Evolutionary conservation across 2,329 filamentous ascomycete species (phyloP).

Genomic region (Diaporthe vexans): DNA sequence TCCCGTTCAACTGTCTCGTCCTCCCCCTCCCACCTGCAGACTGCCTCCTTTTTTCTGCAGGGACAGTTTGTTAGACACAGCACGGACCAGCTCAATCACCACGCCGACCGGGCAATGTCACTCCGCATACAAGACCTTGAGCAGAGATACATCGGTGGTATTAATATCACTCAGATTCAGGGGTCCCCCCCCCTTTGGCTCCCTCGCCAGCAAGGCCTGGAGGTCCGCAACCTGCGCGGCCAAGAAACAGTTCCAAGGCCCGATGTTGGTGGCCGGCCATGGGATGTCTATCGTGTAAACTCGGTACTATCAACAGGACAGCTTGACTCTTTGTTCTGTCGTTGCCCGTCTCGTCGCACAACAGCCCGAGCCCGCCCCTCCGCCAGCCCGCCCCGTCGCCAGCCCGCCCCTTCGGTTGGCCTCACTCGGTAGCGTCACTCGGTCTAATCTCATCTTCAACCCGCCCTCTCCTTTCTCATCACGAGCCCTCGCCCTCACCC

Average conservation of each 20-base stretch:
- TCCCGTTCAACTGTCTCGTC: too few relatives aligned
- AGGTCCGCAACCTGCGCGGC: conserved; percentile 30
- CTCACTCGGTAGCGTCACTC: conserved; percentile 2
- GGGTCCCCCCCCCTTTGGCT: conserved; percentile 3
- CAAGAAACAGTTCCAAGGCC: conserved; percentile 25
- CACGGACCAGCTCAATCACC: conserved; percentile 11
- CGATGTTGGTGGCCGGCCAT: not conserved
- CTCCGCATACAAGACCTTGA: not conserved
- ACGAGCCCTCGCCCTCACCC: not conserved
- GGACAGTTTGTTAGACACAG: not conserved
- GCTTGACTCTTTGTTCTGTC: conserved; percentile 8
- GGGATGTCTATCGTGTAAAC: too few relatives aligned
- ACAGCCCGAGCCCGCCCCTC: not conserved
- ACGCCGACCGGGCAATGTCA: not conserved
- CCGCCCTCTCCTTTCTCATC: conserved; percentile 23
- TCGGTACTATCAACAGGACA: conserved; percentile 6
- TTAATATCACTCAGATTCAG: conserved; percentile 13
- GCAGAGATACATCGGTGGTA: conserved; percentile 14
- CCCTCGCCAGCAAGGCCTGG: conserved; percentile 6
- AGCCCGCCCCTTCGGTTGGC: conserved; percentile 20
- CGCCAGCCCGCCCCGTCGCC: not conserved
- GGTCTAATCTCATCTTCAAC: conserved; percentile 15
- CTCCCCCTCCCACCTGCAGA: too few relatives aligned
- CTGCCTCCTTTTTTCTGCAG: not conserved
- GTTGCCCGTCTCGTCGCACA: not conserved